These are phyloP conservation scores for Xylaria venustula DNA, from an alignment of 495 filamentous ascomycete species.

Conservation along the genomic window DNA sequence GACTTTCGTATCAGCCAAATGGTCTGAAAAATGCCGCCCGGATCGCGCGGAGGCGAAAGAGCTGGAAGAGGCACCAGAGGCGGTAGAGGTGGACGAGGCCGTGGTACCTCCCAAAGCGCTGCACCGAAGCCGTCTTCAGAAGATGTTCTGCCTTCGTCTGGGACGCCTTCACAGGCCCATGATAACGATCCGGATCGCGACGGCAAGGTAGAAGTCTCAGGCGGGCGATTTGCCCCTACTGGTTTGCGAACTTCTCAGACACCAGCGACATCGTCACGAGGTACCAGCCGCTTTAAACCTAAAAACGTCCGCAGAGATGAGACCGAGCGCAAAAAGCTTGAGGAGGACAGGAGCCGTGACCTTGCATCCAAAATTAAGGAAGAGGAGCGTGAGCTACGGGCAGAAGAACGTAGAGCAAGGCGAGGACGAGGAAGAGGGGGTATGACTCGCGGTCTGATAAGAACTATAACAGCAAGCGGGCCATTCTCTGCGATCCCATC, in stretches of 20 bases:
- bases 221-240: slow-evolving; percentile 6
- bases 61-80: slow-evolving; percentile 19
- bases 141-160: slow-evolving; percentile 11
- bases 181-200: not conserved
- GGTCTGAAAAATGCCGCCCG: slow-evolving; percentile 23
- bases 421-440: slow-evolving; percentile 37
- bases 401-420: slow-evolving; percentile 35
- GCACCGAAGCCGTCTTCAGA: slow-evolving; percentile 10
- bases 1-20: not conserved
- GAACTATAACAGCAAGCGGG: slow-evolving; percentile 33
- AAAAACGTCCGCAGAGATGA: slow-evolving; percentile 43
- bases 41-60: slow-evolving; percentile 19
- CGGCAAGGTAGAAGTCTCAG: not conserved
- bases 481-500: slow-evolving; percentile 37
- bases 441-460: slow-evolving; percentile 29
- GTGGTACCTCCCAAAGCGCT: slow-evolving; percentile 9
- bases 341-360: slow-evolving; percentile 33
- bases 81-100: slow-evolving; percentile 16
- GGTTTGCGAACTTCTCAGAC: slow-evolving; percentile 17
- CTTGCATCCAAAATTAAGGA: slow-evolving; percentile 27
- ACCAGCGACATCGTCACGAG: slow-evolving; percentile 18
- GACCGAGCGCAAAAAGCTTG: slow-evolving; percentile 39
- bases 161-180: slow-evolving; percentile 10
- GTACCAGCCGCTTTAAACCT: slow-evolving; percentile 35
- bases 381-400: slow-evolving; percentile 30